Evolutionary conservation across 768 basidiomycete genomes (phyloP).

Genomic region (Tulasnella sp.): DNA sequence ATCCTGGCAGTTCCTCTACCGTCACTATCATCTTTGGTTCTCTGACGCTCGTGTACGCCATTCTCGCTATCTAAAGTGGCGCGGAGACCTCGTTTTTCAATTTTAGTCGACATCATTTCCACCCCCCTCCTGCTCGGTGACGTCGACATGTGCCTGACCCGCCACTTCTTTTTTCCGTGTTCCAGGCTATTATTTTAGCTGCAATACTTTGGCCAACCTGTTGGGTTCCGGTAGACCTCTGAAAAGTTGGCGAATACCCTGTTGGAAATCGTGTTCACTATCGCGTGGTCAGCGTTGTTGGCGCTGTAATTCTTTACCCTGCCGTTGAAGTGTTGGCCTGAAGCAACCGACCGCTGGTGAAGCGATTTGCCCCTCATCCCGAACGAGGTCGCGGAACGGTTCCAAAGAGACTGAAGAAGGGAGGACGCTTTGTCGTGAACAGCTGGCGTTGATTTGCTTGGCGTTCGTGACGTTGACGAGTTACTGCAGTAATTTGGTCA

Average conservation of each 20-base stretch:
- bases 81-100: neutral
- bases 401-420: constrained; percentile 47
- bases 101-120: neutral
- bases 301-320: constrained; percentile 89
- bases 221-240: constrained; percentile 89
- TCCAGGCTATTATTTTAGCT: too few relatives aligned
- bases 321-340: constrained; percentile 67
- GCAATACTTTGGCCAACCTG: constrained; percentile 87
- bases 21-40: constrained; percentile 84
- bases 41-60: constrained; percentile 76
- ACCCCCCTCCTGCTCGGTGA: constrained; percentile 27
- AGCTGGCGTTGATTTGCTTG: constrained; percentile 72
- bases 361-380: constrained; percentile 53
- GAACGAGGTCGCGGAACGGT: constrained; percentile 43
- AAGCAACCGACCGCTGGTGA: constrained; percentile 68
- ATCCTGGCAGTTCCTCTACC: constrained; percentile 73
- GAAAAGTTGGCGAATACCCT: constrained; percentile 82
- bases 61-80: constrained; percentile 70
- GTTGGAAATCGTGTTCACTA: constrained; percentile 84
- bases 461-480: constrained; percentile 72
- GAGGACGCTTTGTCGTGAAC: constrained; percentile 37
- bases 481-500: constrained; percentile 80
- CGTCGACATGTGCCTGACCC: neutral
- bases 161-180: constrained; percentile 1
- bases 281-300: constrained; percentile 87